Base-by-base conservation (phyloP, 2,329 filamentous ascomycete genomes). In the Kalmusia sp. region DNA sequence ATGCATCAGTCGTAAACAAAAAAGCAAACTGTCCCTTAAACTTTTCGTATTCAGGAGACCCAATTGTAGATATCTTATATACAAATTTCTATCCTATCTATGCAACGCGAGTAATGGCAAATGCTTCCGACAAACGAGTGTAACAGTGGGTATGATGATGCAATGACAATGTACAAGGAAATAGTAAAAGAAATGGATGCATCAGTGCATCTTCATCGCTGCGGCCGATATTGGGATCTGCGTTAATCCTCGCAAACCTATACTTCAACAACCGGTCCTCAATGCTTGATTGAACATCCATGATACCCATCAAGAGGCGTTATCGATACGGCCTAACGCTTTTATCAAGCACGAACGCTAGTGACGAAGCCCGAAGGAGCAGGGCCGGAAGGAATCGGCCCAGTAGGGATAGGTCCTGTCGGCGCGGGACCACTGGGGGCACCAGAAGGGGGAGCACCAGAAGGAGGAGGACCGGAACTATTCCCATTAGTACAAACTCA, bases 321-420 rank as follows among this genome's bases (percentile, higher is more conserved):
- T 6, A 15, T 34, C 31, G 31, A n/a, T n/a, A n/a, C n/a, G n/a
- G n/a, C n/a, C 31, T 15, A 34, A 34, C 3, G 31, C 31, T 34
- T 11, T 14, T 15, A 34, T 34, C 6, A 34, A n/a, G 31, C 31
- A 15, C 31, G 31, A 15, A 15, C 31, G 31, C 31, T 34, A 6
- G 31, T 34, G 31, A 34, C 14, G 14, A 44, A 44, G 40, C 40
- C 40, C 6, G 40, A 19, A 44, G 40, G 40, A 15, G 24, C 40
- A 21, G 40, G n/a, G n/a, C n/a, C n/a, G n/a, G n/a, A n/a, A n/a
- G n/a, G n/a, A n/a, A n/a, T n/a, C 12, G 15, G 14, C 4, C 40
- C 25, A 19, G 40, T 44, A 31, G 40, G 40, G 15, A 19, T 17
- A 3, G 25, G 24, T 3, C 24, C 40, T 15, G 22, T 44, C 8